Evolutionary conservation across 106 monocot genomes (phyloP).

Genomic region (Dendrobium nobile): DNA sequence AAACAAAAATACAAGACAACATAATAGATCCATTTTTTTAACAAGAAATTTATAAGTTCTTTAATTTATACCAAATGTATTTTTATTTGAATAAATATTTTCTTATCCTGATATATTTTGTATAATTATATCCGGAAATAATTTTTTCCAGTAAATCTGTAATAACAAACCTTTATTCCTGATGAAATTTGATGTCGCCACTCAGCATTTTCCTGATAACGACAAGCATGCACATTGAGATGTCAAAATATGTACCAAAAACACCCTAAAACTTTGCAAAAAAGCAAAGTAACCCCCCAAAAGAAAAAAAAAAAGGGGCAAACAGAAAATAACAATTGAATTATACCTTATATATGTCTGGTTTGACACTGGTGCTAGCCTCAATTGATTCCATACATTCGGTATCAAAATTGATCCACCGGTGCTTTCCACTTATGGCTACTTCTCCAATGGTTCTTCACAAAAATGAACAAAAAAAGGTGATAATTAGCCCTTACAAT

Average conservation of each 20-base stretch:
- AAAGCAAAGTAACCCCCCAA: background rate
- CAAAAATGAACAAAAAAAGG: background rate
- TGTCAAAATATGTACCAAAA: background rate
- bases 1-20: background rate
- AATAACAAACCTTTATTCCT: slow-evolving; percentile 29
- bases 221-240: background rate
- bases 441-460: slow-evolving; percentile 10
- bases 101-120: background rate
- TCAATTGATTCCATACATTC: background rate
- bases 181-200: slow-evolving; percentile 18
- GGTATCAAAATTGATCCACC: slow-evolving; percentile 3
- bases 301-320: background rate
- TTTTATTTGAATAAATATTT: background rate
- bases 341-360: background rate
- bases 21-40: background rate
- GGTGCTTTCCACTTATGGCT: slow-evolving; percentile 7
- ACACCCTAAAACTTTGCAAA: background rate
- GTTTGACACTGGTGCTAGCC: background rate
- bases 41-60: background rate
- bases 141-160: background rate
- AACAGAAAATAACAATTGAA: background rate
- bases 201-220: slow-evolving; percentile 15
- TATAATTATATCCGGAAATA: background rate
- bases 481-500: background rate
- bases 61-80: background rate